Conservation (phyloP, 176 grass and related monocot species). For the Musa beccarii region DNA sequence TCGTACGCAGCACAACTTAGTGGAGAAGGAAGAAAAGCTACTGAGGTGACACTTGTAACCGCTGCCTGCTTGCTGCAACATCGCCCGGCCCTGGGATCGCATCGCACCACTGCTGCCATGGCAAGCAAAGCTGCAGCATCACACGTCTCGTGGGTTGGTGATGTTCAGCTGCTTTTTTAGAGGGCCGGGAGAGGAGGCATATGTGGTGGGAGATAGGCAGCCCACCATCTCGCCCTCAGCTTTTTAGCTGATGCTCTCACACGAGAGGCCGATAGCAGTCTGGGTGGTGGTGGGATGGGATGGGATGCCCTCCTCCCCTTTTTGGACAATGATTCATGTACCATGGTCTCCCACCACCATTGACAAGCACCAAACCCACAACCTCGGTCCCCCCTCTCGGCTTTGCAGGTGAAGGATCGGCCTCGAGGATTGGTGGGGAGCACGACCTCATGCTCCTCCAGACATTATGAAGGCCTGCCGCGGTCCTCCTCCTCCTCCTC, state of each 20-base stretch:
- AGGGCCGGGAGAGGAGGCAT: slow-evolving; percentile 29
- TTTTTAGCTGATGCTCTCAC: slow-evolving; percentile 18
- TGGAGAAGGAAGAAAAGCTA: slow-evolving; percentile 6
- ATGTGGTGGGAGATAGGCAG: slow-evolving; percentile 29
- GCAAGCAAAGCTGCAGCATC: background rate
- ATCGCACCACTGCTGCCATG: background rate
- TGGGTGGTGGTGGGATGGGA: background rate
- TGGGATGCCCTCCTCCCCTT: slow-evolving; percentile 22
- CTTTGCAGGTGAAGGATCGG: background rate
- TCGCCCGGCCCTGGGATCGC: background rate
- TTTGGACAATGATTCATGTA: slow-evolving; percentile 63
- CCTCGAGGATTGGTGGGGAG: background rate
- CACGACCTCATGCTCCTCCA: background rate
- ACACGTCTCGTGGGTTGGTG: slow-evolving; percentile 11
- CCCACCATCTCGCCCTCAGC: slow-evolving; percentile 21
- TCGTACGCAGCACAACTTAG: slow-evolving; percentile 19
- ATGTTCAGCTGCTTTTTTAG: slow-evolving; percentile 28
- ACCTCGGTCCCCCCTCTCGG: background rate
- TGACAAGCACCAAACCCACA: background rate
- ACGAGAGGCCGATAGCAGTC: slow-evolving; percentile 1
- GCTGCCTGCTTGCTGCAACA: background rate
- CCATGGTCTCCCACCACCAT: slow-evolving; percentile 36
- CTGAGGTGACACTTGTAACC: background rate
- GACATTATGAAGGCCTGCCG: no score
- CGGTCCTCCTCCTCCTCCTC: no score